A percentile compares a stretch with the other conserved stretches of the same genome.
These are phyloP conservation scores for Bretschneidera sinensis DNA, from an alignment of 345 rosid genomes.

Conservation along the genomic window DNA sequence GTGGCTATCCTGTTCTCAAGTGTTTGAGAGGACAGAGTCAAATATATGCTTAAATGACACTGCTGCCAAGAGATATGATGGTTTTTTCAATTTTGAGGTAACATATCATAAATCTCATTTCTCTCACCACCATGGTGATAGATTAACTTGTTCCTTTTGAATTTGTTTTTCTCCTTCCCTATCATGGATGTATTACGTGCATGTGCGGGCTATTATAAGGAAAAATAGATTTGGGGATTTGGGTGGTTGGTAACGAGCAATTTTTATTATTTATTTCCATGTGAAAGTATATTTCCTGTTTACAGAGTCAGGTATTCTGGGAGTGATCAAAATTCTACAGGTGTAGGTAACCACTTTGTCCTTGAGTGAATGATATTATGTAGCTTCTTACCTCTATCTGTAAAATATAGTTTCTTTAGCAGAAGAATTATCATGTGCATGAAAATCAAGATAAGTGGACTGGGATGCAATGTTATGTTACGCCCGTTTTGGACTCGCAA, in stretches of 20 bases:
- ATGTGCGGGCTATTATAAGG: no score
- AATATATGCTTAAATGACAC: conserved; percentile 38
- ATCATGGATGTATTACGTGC: not conserved
- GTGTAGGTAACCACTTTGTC: not conserved
- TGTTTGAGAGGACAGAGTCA: conserved; percentile 35
- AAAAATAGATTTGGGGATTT: not conserved
- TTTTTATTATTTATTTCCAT: not conserved
- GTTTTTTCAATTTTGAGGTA: conserved; percentile 44
- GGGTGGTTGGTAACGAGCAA: not conserved
- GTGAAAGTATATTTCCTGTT: not conserved
- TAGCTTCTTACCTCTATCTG: not conserved
- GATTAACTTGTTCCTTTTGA: not conserved
- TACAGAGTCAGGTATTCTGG: not conserved
- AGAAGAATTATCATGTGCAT: not conserved
- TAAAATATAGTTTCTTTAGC: not conserved
- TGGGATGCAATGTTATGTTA: no score
- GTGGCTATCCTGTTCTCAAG: conserved; percentile 22
- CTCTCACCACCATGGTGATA: not conserved
- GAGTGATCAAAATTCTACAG: not conserved
- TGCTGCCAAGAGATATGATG: conserved; percentile 32
- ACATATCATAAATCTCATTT: conserved; percentile 26
- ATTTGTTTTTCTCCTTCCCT: not conserved
- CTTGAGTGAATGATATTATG: not conserved
- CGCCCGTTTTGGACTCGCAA: not conserved
- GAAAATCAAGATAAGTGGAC: not conserved